Conservation (phyloP, 176 grass and related monocot genomes). For the Raddia guianensis region DNA sequence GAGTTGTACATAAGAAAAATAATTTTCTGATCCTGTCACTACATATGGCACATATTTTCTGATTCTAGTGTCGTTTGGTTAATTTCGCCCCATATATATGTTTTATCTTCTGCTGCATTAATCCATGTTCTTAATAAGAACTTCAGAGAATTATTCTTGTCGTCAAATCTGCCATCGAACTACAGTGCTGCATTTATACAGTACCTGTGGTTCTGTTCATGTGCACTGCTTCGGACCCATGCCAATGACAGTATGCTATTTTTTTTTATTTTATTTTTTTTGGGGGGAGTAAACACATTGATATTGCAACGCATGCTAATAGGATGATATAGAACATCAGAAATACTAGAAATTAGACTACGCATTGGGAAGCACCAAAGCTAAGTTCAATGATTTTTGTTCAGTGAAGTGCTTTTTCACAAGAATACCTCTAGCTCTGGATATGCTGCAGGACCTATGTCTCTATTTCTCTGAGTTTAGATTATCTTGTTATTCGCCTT, state of each 20-base stretch:
- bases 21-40: background rate
- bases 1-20: background rate
- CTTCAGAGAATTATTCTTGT: background rate
- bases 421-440: background rate
- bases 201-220: no score
- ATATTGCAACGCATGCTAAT: no score
- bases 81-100: background rate
- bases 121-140: background rate
- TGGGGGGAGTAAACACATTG: no score
- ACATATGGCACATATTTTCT: background rate
- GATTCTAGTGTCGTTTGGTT: background rate
- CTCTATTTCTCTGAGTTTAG: background rate
- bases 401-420: background rate
- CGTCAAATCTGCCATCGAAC: background rate
- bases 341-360: no score
- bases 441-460: background rate
- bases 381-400: background rate
- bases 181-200: background rate
- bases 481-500: background rate
- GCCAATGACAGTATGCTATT: no score
- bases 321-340: no score
- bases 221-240: no score
- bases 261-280: no score
- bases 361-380: background rate
- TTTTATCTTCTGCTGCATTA: slow-evolving; percentile 15